These are phyloP conservation scores for Garcia nutans DNA, from an alignment of 345 rosid genomes.

Conservation along the genomic window DNA sequence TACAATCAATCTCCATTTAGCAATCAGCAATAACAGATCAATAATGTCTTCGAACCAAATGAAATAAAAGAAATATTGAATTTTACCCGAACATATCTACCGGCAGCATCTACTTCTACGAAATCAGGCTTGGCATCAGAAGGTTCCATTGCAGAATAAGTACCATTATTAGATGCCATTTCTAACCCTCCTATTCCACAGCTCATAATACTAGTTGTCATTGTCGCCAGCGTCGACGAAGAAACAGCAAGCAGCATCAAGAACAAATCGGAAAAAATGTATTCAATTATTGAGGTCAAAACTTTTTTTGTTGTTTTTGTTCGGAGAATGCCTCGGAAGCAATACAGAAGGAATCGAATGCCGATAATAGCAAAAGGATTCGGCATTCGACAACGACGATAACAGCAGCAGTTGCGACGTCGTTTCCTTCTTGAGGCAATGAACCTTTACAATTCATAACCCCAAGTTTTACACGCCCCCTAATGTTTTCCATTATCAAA, in stretches of 20 bases:
- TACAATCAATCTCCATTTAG: no score
- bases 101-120: conserved; percentile 65
- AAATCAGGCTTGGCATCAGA: conserved; percentile 26
- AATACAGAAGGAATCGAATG: conserved; percentile 49
- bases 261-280: conserved; percentile 2
- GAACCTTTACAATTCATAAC: conserved; percentile 38
- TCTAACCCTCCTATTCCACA: neutral
- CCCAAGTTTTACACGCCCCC: conserved; percentile 19
- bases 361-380: conserved; percentile 29
- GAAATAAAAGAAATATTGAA: neutral
- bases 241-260: conserved; percentile 8
- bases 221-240: conserved; percentile 11
- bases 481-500: conserved; percentile 28
- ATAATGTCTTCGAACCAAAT: neutral
- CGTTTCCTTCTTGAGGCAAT: conserved; percentile 32
- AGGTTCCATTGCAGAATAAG: conserved; percentile 28
- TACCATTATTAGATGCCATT: conserved; percentile 16
- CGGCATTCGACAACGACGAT: conserved; percentile 34
- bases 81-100: conserved; percentile 73
- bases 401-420: conserved; percentile 2
- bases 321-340: conserved; percentile 51
- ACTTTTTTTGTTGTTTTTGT: neutral
- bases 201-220: neutral
- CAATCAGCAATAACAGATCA: neutral
- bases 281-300: conserved; percentile 9